A percentile compares a stretch with the other conserved stretches of the same genome.
phyloP scores from a whole-genome alignment of 2,329 filamentous ascomycete species.

The Trichoderma atroviride region DNA sequence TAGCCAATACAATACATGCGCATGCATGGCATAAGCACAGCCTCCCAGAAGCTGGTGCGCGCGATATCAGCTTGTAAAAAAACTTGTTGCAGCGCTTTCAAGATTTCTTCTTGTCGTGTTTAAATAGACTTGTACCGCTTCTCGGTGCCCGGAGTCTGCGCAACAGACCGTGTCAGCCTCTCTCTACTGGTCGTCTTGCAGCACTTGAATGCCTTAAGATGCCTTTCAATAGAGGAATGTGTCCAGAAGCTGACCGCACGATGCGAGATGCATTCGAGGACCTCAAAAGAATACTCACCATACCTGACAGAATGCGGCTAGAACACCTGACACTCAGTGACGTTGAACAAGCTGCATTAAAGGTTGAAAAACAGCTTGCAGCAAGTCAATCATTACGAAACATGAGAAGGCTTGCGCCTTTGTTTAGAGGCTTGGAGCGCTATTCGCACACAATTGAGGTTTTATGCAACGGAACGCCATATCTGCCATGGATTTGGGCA shows the following conservation, averaged over 20 bases:
- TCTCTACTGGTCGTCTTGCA: no score
- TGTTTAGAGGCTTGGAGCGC: constrained; percentile 36
- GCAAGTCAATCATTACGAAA: constrained; percentile 45
- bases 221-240: background rate
- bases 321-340: constrained; percentile 30
- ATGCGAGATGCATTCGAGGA: constrained; percentile 15
- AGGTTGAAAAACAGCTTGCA: constrained; percentile 44
- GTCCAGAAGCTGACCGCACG: background rate
- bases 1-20: background rate
- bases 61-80: background rate
- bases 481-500: constrained; percentile 2
- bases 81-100: background rate
- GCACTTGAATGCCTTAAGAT: no score
- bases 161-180: no score
- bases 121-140: no score
- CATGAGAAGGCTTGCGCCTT: constrained; percentile 46
- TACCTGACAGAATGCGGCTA: background rate
- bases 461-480: background rate
- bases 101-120: no score
- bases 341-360: no score
- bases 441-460: background rate
- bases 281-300: background rate
- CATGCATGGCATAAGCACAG: background rate
- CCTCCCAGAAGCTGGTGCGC: background rate
- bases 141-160: no score